A percentile compares a stretch with the other conserved stretches of the same genome.
Conservation (phyloP, 2,329 filamentous ascomycete genomes). For the Sarocladium strictum region DNA sequence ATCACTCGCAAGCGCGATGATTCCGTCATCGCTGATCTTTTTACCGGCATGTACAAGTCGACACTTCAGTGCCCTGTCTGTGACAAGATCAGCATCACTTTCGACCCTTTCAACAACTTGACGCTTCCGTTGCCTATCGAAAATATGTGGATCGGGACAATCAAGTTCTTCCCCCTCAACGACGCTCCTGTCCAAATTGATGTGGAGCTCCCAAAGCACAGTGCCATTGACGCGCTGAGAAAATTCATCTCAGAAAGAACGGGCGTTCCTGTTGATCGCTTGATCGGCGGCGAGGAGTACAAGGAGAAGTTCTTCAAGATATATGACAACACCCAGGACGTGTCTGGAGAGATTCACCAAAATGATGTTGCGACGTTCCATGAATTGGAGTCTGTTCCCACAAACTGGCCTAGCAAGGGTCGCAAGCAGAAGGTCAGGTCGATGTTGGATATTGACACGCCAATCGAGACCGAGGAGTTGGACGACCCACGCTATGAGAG, state of each 20-base stretch:
- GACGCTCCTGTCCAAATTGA: conserved; percentile 65
- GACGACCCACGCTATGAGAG: conserved; percentile 57
- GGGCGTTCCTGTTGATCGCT: conserved; percentile 54
- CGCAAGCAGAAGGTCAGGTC: conserved; percentile 41
- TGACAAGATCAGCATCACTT: conserved; percentile 95
- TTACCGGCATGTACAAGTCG: conserved; percentile 97
- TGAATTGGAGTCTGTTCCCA: conserved; percentile 73
- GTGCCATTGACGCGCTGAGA: conserved; percentile 63
- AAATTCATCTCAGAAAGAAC: conserved; percentile 62
- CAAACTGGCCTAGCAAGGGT: conserved; percentile 62
- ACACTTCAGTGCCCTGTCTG: conserved; percentile 89
- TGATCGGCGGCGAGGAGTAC: conserved; percentile 82
- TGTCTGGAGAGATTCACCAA: conserved; percentile 64
- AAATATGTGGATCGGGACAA: conserved; percentile 67
- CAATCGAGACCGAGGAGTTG: conserved; percentile 42
- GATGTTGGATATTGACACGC: conserved; percentile 42
- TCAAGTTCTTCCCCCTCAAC: conserved; percentile 74
- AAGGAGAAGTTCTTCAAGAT: conserved; percentile 81
- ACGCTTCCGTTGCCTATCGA: conserved; percentile 87
- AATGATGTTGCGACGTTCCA: conserved; percentile 65
- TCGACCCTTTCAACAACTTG: conserved; percentile 94
- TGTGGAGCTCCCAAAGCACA: conserved; percentile 75
- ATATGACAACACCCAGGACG: conserved; percentile 61
- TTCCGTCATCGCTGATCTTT: conserved; percentile 90
- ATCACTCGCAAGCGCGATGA: conserved; percentile 91